Evolutionary conservation across 2,329 filamentous ascomycete genomes (phyloP), one percentile per base, ranked within the genome.

Genomic region (Aspergillus luchuensis): DNA sequence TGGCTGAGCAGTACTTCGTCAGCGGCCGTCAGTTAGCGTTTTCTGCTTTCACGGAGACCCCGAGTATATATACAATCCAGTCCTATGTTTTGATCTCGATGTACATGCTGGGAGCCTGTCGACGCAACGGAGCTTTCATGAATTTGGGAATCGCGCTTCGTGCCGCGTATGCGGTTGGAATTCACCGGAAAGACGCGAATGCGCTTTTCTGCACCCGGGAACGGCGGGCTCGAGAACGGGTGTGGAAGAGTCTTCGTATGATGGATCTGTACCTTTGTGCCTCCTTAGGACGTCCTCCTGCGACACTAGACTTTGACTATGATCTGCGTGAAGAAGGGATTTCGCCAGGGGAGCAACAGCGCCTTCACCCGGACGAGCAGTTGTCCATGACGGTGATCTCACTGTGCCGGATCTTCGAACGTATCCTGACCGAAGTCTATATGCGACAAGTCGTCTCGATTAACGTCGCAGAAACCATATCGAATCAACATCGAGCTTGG

Each of bases 181-280:
- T 84, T 21, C 82, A 84, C 64, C 72, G 82, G 5, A 82, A 78
- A 28, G 82, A 84, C 66, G 81, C 82, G 11, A 83, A 82, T 59
- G 79, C 79, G 28, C 75, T 81, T 1, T 84, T 82, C 62, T 81
- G 80, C 30, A 66, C 69, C 1, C 68, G 76, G 2, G 77, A 79
- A 48, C 73, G 76, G 54, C 66, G 72, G 28, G 75, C 78, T 5
- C 72, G 82, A 58, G 80, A 83, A 62, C 76, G 81, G 3, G 80
- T 83, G 19, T 84, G 82, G 82, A 84, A 81, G 66, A 83, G 81
- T 63, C 70, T 84, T 5, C 78, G 82, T 2, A 79, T 83, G 56
- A 76, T 83, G 53, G 82, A 84, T 59, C 72, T 83, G 56, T 81
- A 82, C 39, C 79, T 84, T 61, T 83, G 81, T 63, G 81, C 79